Base-by-base conservation (phyloP, 2,329 filamentous ascomycete genomes). In the Sclerotinia subarctica region DNA sequence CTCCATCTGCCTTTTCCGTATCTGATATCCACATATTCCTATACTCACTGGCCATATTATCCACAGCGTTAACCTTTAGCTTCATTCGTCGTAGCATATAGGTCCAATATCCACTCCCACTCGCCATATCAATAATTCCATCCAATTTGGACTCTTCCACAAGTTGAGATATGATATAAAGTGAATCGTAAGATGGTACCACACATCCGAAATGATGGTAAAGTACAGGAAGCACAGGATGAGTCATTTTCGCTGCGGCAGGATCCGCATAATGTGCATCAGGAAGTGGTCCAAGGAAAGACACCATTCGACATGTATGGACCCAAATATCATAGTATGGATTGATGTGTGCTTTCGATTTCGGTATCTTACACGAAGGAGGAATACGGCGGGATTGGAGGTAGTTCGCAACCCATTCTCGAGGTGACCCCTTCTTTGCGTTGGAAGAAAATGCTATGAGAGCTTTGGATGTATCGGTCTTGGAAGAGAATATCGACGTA, bases 131-230 rank as follows among this genome's bases (percentile, higher is more conserved):
- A 13, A 89, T 80, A 10, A 93, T 81, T 3, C 81, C 82, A 1
- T 82, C 82, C n/a, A 47, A 66, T 17, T 44, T 60, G 2, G 59
- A 46, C 26, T 67, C 67, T 15, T 26, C 58, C 7, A 85, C 82
- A 2, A 91, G 76, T 59, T 83, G 80, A 47, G 82, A 83, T 44
- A 93, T 82, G 29, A 90, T 80, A 70, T 84, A 80, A 17, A 93
- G 79, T 1, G 85, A 82, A 73, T 92, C 88, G 77, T 90, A 89
- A 13, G 85, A 86, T 0, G 90, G 90, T 26, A 87, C 87, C 1
- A 86, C 85, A 78, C 90, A 93, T 63, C 90, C 90, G 77, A 93
- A 93, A 78, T 93, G 90, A 79, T 93, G 90, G 83, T 92, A 93
- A 67, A 92, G 82, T 24, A 93, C 81, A 2, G 90, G 90, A 11